These are phyloP conservation scores for Hymenoscyphus infarciens DNA, from an alignment of 2,329 filamentous ascomycete genomes.

Conservation along the genomic window DNA sequence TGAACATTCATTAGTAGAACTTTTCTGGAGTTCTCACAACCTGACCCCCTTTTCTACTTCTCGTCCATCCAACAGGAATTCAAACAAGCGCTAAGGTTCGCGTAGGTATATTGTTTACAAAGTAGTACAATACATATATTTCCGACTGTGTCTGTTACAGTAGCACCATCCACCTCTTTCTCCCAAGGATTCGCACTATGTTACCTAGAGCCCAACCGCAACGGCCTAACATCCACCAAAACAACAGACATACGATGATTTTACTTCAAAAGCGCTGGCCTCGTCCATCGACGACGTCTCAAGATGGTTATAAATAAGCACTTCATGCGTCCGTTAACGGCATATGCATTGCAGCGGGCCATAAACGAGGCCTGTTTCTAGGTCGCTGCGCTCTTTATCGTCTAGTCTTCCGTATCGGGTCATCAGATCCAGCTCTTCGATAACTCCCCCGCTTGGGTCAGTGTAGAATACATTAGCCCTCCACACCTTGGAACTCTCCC, in stretches of 20 bases:
- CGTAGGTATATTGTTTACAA: background rate
- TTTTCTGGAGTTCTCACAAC: background rate
- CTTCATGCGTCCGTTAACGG: conserved; percentile 31
- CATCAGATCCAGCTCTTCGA: conserved; percentile 31
- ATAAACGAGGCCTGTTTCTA: conserved; percentile 23
- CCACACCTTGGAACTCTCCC: conserved; percentile 29
- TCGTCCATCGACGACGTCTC: conserved; percentile 15
- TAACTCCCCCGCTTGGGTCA: conserved; percentile 26
- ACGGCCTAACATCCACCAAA: background rate
- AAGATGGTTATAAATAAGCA: conserved; percentile 19
- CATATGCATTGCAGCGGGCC: conserved; percentile 13
- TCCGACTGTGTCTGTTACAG: background rate
- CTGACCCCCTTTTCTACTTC: background rate
- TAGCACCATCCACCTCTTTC: background rate
- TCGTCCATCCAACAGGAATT: background rate
- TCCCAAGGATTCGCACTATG: background rate
- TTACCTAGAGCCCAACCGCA: background rate
- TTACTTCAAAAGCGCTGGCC: conserved; percentile 8
- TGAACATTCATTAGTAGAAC: background rate
- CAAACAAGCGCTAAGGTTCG: background rate
- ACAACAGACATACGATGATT: background rate
- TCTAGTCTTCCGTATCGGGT: conserved; percentile 33
- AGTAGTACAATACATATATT: background rate
- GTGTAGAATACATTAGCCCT: conserved; percentile 32
- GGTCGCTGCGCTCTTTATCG: conserved; percentile 21